A percentile compares a stretch with the other conserved stretches of the same genome.
Conservation (phyloP, 1,284 basidiomycete species). For the Austropuccinia psidii region DNA sequence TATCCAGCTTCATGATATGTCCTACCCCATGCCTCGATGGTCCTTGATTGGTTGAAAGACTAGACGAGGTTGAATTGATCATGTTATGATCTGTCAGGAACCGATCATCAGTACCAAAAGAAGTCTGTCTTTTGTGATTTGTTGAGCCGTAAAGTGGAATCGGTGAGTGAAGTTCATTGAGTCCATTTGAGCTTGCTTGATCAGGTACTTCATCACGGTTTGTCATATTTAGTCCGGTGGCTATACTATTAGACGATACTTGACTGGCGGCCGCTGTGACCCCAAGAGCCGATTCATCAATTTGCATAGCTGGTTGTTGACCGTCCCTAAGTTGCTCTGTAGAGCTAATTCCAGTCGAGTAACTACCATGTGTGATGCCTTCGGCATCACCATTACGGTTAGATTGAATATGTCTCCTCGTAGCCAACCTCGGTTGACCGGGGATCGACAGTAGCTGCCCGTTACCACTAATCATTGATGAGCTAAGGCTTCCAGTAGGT, state of each 20-base stretch:
- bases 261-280: not conserved
- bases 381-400: too few species aligned
- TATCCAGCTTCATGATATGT: not conserved
- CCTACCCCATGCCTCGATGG: not conserved
- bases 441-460: slow-evolving; percentile 14
- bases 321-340: not conserved
- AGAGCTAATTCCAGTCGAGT: too few species aligned
- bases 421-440: not conserved
- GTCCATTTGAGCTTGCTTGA: not conserved
- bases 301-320: not conserved
- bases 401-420: too few species aligned
- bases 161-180: slow-evolving; percentile 10
- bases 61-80: not conserved
- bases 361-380: too few species aligned
- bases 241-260: not conserved
- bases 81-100: not conserved
- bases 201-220: not conserved
- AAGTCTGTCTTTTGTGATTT: not conserved
- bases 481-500: not conserved
- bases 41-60: too few species aligned
- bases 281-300: not conserved
- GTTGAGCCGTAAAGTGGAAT: slow-evolving; percentile 5
- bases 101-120: not conserved
- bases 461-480: not conserved
- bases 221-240: not conserved